These are phyloP conservation scores for Pelargonium cotyledonis DNA, from an alignment of 441 rosid species.

Conservation along the genomic window DNA sequence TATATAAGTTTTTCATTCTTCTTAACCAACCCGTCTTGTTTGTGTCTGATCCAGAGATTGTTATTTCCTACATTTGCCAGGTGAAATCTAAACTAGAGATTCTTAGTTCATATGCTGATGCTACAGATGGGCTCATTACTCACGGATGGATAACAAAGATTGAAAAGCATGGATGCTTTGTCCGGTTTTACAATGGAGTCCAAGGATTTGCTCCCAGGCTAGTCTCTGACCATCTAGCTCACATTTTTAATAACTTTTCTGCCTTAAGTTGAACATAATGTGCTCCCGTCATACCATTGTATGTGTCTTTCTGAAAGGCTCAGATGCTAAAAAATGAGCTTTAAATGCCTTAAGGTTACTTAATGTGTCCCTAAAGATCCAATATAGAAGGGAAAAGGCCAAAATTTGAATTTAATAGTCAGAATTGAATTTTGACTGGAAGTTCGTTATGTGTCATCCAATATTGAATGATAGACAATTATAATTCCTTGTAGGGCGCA, in stretches of 20 bases:
- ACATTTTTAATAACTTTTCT: background rate
- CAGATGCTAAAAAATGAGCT: background rate
- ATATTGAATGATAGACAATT: background rate
- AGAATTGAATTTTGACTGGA: background rate
- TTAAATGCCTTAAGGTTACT: background rate
- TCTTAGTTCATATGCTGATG: conserved; percentile 84
- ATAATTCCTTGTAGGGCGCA: background rate
- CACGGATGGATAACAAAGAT: conserved; percentile 99
- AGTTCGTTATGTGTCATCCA: background rate
- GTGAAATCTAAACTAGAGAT: conserved; percentile 86
- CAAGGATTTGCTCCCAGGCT: conserved; percentile 93
- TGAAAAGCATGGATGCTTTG: conserved; percentile 93
- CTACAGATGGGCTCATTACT: conserved; percentile 66
- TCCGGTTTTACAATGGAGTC: conserved; percentile 95
- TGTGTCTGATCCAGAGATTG: conserved; percentile 17
- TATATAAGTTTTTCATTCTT: background rate
- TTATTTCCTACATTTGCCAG: conserved; percentile 39
- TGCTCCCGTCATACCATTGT: background rate
- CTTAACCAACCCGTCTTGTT: background rate
- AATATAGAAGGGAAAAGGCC: background rate
- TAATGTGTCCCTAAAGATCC: background rate
- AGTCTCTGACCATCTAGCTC: conserved; percentile 23
- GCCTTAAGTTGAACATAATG: background rate
- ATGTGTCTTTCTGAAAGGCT: background rate
- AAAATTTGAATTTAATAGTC: background rate